A percentile compares a stretch with the other conserved stretches of the same genome.
These are phyloP conservation scores for Arachis stenosperma DNA, from an alignment of 306 rosid species.

Conservation along the genomic window DNA sequence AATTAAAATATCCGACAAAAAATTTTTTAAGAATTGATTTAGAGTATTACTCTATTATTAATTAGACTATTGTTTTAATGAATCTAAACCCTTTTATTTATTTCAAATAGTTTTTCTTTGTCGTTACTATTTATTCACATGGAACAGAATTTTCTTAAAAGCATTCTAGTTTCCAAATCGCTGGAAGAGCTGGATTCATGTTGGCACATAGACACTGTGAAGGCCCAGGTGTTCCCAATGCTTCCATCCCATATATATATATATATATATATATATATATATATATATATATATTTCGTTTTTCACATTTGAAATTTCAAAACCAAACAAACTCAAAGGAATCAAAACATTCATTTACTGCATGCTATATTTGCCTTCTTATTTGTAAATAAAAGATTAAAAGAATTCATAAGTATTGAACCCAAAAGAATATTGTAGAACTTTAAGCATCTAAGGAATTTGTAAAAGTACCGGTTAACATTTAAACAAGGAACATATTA, in stretches of 20 bases:
- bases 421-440: too few species aligned
- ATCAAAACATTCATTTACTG: conserved; percentile 28
- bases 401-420: too few species aligned
- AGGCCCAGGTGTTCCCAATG: conserved; percentile 30
- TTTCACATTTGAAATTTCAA: conserved; percentile 36
- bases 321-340: conserved; percentile 21
- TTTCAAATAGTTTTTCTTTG: neutral
- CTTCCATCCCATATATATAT: too few species aligned
- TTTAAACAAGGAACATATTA: too few species aligned
- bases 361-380: neutral
- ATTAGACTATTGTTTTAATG: neutral
- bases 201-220: conserved; percentile 34
- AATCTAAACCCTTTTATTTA: neutral
- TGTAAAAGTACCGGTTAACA: too few species aligned
- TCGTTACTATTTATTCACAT: neutral
- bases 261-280: too few species aligned
- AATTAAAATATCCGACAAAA: too few species aligned
- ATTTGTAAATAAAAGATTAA: too few species aligned
- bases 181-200: conserved; percentile 31
- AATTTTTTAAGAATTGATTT: too few species aligned
- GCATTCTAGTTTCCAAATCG: conserved; percentile 14
- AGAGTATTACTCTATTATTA: too few species aligned
- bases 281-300: too few species aligned
- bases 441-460: too few species aligned
- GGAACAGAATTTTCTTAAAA: neutral